A percentile compares a stretch with the other conserved stretches of the same genome.
These are phyloP conservation scores for Alternaria solani DNA, from an alignment of 2,329 filamentous ascomycete genomes.

Conservation along the genomic window DNA sequence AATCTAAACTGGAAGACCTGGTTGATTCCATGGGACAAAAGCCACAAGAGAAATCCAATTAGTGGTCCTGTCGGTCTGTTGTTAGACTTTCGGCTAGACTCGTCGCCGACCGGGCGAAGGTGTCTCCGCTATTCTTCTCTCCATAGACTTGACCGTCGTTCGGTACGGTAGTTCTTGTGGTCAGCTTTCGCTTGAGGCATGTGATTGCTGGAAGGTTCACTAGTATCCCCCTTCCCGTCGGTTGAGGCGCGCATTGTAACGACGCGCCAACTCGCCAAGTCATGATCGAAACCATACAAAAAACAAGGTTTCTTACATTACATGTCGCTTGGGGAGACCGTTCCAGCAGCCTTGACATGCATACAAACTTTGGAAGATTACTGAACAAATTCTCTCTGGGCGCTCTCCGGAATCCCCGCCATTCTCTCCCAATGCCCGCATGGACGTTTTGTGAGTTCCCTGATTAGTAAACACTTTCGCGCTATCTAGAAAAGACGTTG, in stretches of 20 bases:
- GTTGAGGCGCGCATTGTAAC: neutral
- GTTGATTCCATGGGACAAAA: neutral
- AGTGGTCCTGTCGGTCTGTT: neutral
- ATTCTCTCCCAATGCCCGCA: neutral
- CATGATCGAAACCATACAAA: neutral
- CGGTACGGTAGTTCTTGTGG: neutral
- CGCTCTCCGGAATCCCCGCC: neutral
- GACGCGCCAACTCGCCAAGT: neutral
- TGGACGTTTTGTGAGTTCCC: neutral
- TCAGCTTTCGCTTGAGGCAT: neutral
- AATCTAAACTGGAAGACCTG: neutral
- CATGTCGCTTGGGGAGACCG: neutral
- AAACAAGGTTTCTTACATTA: neutral
- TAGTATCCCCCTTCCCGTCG: neutral
- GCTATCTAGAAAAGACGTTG: neutral
- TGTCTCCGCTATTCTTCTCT: neutral
- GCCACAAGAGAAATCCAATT: neutral
- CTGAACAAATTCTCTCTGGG: neutral
- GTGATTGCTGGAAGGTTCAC: neutral
- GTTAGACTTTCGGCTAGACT: slow-evolving; percentile 2
- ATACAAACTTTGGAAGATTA: neutral
- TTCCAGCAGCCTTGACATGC: neutral
- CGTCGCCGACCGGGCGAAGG: neutral
- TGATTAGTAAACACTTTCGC: neutral
- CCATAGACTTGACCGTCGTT: neutral